Base-by-base conservation (phyloP, 2,329 filamentous ascomycete species). In the Lachnellula arida region DNA sequence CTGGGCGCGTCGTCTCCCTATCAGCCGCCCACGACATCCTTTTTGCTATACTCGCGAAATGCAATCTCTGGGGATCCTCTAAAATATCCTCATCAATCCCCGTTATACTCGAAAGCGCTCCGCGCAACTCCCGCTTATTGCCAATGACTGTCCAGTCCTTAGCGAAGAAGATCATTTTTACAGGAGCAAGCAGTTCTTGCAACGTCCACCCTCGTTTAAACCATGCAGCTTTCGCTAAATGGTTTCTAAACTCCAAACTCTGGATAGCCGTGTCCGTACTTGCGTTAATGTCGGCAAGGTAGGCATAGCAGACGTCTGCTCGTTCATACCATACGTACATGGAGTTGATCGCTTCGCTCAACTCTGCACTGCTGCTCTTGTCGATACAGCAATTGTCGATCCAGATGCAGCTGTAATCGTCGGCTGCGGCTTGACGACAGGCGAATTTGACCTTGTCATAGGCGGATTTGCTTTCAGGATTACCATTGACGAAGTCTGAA, bases 1-100 rank as follows among this genome's bases (percentile, higher is more conserved):
- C 75, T 0, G 47, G 11, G 3, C 72, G 57, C 0, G 67, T 70
- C 0, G 74, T 75, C 1, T 62, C 32, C 0, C 75, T 65, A 4
- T 62, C 47, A 0, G 72, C 64, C 0, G 74, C 74, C 75, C 74
- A 76, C 0, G 71, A 72, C 73, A 77, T 76, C 0, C 70, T 65
- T 35, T 71, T 67, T 0, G 74, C 73, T 25, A 55, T 37, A 35
- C 49, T 53, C 6, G 25, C n/a, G 17, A 22, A 19, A 53, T 34
- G 12, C 28, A 39, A 2, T 12, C n/a, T 7, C 9, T 19, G 14
- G 1, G 23, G 19, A 28, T 48, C 22, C 9, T 40, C 11, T 7
- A 53, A 48, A 37, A 53, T 40, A 11, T 47, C 19, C 2, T 37
- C 19, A 5, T 23, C 28, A 15, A 53, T 53, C 6, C 43, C 19